phyloP scores from a whole-genome alignment of 2,329 filamentous ascomycete genomes.

The Colletotrichum lentis region DNA sequence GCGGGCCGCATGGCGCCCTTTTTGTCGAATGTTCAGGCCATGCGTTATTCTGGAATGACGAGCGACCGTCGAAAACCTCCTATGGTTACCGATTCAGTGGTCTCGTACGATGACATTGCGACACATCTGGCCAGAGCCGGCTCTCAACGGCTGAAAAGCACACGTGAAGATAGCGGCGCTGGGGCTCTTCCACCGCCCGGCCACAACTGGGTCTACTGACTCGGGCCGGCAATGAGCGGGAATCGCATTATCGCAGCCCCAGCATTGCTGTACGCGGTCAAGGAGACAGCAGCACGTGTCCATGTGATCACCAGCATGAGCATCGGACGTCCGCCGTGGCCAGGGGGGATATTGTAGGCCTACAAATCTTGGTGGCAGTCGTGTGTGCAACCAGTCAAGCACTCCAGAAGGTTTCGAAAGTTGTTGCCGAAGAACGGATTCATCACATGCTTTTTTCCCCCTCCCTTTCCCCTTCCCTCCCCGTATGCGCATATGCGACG shows the following conservation, averaged over 20 bases:
- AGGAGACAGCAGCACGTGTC: conserved; percentile 17
- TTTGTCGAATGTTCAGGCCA: background rate
- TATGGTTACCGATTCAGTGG: background rate
- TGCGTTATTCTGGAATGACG: background rate
- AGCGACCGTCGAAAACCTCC: background rate
- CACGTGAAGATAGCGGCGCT: conserved; percentile 14
- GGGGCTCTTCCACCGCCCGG: background rate
- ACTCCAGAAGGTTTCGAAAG: background rate
- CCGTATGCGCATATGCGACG: too few species aligned
- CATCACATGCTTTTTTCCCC: background rate
- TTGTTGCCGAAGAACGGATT: background rate
- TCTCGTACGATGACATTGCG: background rate
- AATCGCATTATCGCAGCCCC: conserved; percentile 6
- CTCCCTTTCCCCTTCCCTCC: too few species aligned
- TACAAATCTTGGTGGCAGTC: too few species aligned
- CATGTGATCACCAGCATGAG: background rate
- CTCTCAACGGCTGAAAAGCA: background rate
- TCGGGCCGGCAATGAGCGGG: conserved; percentile 32
- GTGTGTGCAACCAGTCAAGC: background rate
- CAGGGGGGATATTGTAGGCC: too few species aligned
- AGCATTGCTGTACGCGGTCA: conserved; percentile 1
- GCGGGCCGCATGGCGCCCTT: background rate
- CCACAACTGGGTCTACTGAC: conserved; percentile 1
- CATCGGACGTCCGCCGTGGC: background rate
- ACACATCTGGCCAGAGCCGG: background rate